Conservation (phyloP, 2,329 filamentous ascomycete genomes). For the Trichoderma endophyticum region DNA sequence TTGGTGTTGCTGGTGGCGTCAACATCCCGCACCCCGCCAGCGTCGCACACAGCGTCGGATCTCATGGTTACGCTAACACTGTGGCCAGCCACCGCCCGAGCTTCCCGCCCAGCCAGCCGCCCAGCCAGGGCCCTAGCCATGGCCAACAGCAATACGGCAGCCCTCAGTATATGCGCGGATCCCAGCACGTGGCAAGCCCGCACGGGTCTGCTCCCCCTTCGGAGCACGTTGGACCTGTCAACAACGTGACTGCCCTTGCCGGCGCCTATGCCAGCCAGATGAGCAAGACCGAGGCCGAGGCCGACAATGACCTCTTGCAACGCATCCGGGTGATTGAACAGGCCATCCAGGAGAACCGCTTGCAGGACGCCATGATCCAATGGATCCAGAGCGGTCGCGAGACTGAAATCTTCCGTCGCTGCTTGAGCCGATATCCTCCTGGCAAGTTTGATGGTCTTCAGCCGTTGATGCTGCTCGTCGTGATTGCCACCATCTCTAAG, state of each 20-base stretch:
- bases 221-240: slow-evolving; percentile 33
- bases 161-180: slow-evolving; percentile 37
- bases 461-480: slow-evolving; percentile 60
- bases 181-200: slow-evolving; percentile 32
- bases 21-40: slow-evolving; percentile 24
- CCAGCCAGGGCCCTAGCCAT: slow-evolving; percentile 29
- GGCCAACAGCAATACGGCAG: slow-evolving; percentile 32
- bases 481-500: slow-evolving; percentile 61
- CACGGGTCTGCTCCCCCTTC: slow-evolving; percentile 33
- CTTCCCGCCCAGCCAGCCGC: slow-evolving; percentile 34
- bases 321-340: slow-evolving; percentile 58
- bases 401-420: slow-evolving; percentile 58
- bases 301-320: slow-evolving; percentile 51
- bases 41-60: slow-evolving; percentile 25
- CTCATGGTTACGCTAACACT: slow-evolving; percentile 30
- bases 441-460: slow-evolving; percentile 53
- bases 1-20: slow-evolving; percentile 25
- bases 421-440: slow-evolving; percentile 38
- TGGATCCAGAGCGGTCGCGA: slow-evolving; percentile 65
- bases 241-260: slow-evolving; percentile 34
- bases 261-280: slow-evolving; percentile 37
- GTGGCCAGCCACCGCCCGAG: slow-evolving; percentile 33
- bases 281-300: slow-evolving; percentile 35
- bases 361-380: slow-evolving; percentile 61
- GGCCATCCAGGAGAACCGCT: slow-evolving; percentile 58